Percentiles rank a stretch among this genome's conserved stretches.
These are phyloP conservation scores for Skeletonema menzelii DNA, from an alignment of 108 stramenopile genomes.

Conservation along the genomic window DNA sequence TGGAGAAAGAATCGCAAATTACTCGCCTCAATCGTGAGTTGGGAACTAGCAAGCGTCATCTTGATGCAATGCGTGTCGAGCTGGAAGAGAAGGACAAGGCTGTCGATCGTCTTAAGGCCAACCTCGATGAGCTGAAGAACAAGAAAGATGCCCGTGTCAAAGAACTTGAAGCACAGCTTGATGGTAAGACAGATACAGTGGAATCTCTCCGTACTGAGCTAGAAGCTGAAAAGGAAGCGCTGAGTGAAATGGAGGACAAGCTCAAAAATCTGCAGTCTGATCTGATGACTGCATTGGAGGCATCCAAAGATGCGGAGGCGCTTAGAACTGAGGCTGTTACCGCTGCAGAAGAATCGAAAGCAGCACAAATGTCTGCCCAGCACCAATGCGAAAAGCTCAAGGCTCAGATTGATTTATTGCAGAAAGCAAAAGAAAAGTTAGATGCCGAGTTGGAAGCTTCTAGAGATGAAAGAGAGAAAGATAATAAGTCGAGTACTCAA, in stretches of 20 bases:
- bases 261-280: conserved; percentile 22
- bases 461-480: conserved; percentile 29
- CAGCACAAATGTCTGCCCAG: conserved; percentile 18
- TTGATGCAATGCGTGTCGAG: conserved; percentile 23
- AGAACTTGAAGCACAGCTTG: conserved; percentile 25
- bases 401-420: conserved; percentile 25
- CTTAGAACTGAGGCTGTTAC: conserved; percentile 6
- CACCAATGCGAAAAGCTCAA: conserved; percentile 35
- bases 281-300: conserved; percentile 16
- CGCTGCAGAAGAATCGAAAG: conserved; percentile 15
- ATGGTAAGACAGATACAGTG: conserved; percentile 25
- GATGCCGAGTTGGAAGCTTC: conserved; percentile 20
- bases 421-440: conserved; percentile 24
- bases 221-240: conserved; percentile 16
- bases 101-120: conserved; percentile 26
- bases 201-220: conserved; percentile 22
- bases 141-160: conserved; percentile 25
- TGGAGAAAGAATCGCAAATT: conserved; percentile 26
- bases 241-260: conserved; percentile 3
- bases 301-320: conserved; percentile 14
- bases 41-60: conserved; percentile 26
- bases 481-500: conserved; percentile 36
- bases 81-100: conserved; percentile 32
- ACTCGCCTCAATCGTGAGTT: conserved; percentile 37
- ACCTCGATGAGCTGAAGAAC: conserved; percentile 22